A percentile compares a stretch with the other conserved stretches of the same genome.
phyloP scores from a whole-genome alignment of 2,329 filamentous ascomycete genomes.

The Xylaria sp. region DNA sequence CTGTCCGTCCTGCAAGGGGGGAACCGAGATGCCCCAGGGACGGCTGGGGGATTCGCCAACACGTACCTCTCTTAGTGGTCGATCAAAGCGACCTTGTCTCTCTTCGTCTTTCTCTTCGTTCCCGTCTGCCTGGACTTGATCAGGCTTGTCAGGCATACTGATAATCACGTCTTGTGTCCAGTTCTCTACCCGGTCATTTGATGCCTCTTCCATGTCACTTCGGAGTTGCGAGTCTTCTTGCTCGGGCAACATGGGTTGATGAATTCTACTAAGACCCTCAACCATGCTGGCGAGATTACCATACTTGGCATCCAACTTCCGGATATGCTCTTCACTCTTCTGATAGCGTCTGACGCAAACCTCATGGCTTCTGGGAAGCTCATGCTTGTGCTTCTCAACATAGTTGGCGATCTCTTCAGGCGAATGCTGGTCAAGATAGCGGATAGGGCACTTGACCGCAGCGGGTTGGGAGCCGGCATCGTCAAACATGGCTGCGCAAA shows the following conservation, averaged over 20 bases:
- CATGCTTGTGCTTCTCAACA: constrained; percentile 92
- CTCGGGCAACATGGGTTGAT: constrained; percentile 76
- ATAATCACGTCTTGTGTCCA: constrained; percentile 77
- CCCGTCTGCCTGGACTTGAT: constrained; percentile 38
- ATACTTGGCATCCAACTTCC: constrained; percentile 89
- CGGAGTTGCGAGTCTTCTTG: constrained; percentile 40
- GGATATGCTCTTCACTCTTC: constrained; percentile 76
- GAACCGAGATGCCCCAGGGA: constrained; percentile 41
- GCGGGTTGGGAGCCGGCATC: constrained; percentile 52
- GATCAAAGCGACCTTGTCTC: constrained; percentile 71
- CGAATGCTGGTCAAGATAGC: constrained; percentile 85
- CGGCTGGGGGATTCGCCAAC: constrained; percentile 89
- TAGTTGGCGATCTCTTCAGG: constrained; percentile 91
- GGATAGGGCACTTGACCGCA: constrained; percentile 75
- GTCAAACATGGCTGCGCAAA: constrained; percentile 59
- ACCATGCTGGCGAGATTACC: constrained; percentile 92
- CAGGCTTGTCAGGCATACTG: constrained; percentile 35
- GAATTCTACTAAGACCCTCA: constrained; percentile 77
- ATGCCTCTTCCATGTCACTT: constrained; percentile 45
- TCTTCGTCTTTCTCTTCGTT: constrained; percentile 41
- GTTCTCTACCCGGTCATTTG: constrained; percentile 69
- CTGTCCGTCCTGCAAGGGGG: constrained; percentile 38
- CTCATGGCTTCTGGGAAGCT: constrained; percentile 88
- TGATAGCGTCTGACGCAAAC: constrained; percentile 88
- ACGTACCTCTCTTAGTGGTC: constrained; percentile 80